Percentiles rank a stretch among this genome's conserved stretches.
phyloP scores from a whole-genome alignment of 192 early-diverging fungal genomes.

The Umbelopsis sp. region DNA sequence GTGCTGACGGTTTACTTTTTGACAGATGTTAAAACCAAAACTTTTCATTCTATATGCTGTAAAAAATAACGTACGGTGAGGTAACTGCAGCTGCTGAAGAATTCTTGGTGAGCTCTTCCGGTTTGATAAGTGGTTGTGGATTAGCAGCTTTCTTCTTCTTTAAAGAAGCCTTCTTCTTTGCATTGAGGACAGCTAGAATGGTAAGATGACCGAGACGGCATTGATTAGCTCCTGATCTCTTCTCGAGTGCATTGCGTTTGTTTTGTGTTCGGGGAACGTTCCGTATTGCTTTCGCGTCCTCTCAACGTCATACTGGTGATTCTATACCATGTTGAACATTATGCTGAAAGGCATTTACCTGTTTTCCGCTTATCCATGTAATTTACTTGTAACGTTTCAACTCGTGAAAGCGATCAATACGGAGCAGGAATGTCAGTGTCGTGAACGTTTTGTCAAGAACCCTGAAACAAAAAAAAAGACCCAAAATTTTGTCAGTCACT shows the following conservation, averaged over 20 bases:
- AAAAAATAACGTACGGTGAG: background rate
- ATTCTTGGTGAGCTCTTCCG: constrained; percentile 3
- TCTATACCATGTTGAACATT: too few species aligned
- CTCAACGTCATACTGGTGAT: background rate
- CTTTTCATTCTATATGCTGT: background rate
- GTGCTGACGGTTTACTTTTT: constrained; percentile 1
- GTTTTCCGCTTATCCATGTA: constrained; percentile 21
- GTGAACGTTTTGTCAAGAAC: too few species aligned
- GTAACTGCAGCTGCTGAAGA: background rate
- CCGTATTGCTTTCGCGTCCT: background rate
- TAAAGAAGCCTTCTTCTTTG: constrained; percentile 4
- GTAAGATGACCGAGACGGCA: background rate
- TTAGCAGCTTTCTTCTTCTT: constrained; percentile 10
- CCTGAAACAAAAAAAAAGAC: background rate
- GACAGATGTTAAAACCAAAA: background rate
- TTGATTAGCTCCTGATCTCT: background rate
- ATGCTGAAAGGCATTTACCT: background rate
- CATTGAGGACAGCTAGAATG: constrained; percentile 14
- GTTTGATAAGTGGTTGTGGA: constrained; percentile 12
- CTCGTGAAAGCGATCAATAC: background rate
- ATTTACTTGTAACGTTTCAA: background rate
- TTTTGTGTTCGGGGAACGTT: background rate
- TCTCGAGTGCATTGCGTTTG: background rate
- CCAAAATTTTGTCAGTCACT: constrained; percentile 17
- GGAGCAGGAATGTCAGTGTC: background rate